Conservation (phyloP, 345 rosid genomes). For the Brassica juncea region DNA sequence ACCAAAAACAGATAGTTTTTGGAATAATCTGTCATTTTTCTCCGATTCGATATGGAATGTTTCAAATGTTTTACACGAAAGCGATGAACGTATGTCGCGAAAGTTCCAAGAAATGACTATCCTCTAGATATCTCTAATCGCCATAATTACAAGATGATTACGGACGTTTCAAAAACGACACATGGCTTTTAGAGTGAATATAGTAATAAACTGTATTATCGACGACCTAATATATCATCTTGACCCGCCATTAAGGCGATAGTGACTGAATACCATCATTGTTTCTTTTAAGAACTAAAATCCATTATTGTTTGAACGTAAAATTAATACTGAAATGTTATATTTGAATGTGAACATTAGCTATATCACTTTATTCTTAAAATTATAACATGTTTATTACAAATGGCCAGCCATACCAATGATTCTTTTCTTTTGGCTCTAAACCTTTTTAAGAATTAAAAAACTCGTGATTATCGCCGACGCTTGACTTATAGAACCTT, state of each 20-base stretch:
- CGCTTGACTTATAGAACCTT: background rate
- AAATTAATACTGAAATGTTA: background rate
- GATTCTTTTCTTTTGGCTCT: background rate
- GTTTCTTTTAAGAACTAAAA: background rate
- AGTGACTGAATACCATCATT: conserved; percentile 1
- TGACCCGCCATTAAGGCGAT: conserved; percentile 24
- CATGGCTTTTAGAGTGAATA: background rate
- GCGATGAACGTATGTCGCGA: background rate
- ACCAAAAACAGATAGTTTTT: too few species aligned
- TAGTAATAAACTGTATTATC: conserved; percentile 6
- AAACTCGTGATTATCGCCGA: conserved; percentile 1
- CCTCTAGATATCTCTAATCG: background rate
- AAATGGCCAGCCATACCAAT: background rate
- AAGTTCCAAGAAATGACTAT: background rate
- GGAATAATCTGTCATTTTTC: background rate
- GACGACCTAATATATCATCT: background rate
- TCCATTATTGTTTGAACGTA: background rate
- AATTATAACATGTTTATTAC: conserved; percentile 7
- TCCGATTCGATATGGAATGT: background rate
- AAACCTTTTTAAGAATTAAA: background rate
- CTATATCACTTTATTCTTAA: background rate
- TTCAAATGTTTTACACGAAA: background rate
- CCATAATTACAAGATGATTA: conserved; percentile 4
- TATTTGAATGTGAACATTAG: background rate
- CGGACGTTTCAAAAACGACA: conserved; percentile 13